Evolutionary conservation across 2,329 filamentous ascomycete genomes (phyloP), one percentile per base, ranked within the genome.

Genomic region (Fusarium agapanthi): DNA sequence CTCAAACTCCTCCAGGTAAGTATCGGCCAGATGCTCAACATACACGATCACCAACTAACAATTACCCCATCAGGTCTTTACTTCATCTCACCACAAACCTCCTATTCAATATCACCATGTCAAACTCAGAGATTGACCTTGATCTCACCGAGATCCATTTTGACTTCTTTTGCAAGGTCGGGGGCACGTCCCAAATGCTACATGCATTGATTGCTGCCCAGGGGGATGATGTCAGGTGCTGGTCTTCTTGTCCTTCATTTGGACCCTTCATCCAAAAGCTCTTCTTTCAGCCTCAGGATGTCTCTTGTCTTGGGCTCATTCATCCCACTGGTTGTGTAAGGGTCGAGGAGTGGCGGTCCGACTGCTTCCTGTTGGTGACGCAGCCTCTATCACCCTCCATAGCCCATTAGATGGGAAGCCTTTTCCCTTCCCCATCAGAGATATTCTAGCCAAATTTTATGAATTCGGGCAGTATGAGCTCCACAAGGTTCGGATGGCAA

Each of bases 121-220:
- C 48, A 1, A 6, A 35, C 18, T 26, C 32, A 0, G 12, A 5
- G 0, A 26, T 35, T 8, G n/a, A 51, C n/a, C n/a, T 35, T 12
- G 32, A 51, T 35, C 32, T 51, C 3, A 51, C 32, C 0, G 32
- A 51, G 48, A 51, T 35, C 13, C 18, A 51, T 35, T 51, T 51
- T 4, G 48, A 26, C n/a, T 2, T 3, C 9, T 20, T 51, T 3
- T 51, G 18, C 18, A 51, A 51, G n/a, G 16, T 51, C 32, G n/a
- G 32, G 9, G 48, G n/a, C 3, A 20, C n/a, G 13, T 18, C 32
- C 2, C n/a, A 35, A 26, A 35, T 51, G n/a, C 18, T 51, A 6
- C 30, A 51, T 4, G 32, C 18, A 51, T 51, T 51, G n/a, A 34
- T 51, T 15, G 30, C 48, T 35, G 48, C 48, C 9, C 18, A 35